phyloP scores from a whole-genome alignment of 2,329 filamentous ascomycete species.

The Colletotrichum limetticola region DNA sequence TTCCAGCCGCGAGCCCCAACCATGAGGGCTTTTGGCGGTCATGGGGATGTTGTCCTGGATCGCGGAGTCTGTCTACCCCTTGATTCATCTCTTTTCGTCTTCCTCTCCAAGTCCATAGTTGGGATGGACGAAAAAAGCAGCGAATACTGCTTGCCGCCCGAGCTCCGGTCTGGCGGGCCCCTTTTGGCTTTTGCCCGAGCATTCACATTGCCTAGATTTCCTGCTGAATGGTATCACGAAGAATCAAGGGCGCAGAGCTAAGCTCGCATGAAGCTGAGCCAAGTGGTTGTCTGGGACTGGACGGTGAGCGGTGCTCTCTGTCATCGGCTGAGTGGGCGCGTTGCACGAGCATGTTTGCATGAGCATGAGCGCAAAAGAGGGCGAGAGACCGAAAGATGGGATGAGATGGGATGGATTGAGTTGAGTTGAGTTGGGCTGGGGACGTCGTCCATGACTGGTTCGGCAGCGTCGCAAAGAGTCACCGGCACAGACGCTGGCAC shows the following conservation, averaged over 20 bases:
- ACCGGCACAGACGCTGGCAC: conserved; percentile 27
- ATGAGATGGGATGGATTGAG: not conserved
- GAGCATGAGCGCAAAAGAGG: not conserved
- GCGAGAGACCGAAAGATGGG: conserved; percentile 9
- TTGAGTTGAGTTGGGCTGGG: conserved; percentile 6
- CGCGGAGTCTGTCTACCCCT: conserved; percentile 9
- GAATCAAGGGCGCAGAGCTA: not conserved
- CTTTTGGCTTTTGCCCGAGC: not conserved
- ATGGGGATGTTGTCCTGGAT: conserved; percentile 5
- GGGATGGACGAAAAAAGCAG: conserved; percentile 24
- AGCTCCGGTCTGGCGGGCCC: not conserved
- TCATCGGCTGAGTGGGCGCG: conserved; percentile 26
- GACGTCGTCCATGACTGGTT: conserved; percentile 18
- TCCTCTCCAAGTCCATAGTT: not conserved
- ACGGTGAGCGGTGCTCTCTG: conserved; percentile 21
- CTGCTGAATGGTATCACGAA: conserved; percentile 11
- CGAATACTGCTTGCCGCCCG: conserved; percentile 16
- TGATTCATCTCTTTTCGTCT: conserved; percentile 4
- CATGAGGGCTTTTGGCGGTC: conserved; percentile 12
- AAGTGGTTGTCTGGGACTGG: conserved; percentile 19
- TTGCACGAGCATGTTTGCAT: conserved; percentile 27
- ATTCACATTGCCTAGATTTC: not conserved
- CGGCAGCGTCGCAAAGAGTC: conserved; percentile 18
- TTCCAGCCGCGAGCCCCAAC: not conserved
- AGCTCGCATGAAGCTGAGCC: conserved; percentile 27